Base-by-base conservation (phyloP, 495 filamentous ascomycete species). In the Xylaria castorea region DNA sequence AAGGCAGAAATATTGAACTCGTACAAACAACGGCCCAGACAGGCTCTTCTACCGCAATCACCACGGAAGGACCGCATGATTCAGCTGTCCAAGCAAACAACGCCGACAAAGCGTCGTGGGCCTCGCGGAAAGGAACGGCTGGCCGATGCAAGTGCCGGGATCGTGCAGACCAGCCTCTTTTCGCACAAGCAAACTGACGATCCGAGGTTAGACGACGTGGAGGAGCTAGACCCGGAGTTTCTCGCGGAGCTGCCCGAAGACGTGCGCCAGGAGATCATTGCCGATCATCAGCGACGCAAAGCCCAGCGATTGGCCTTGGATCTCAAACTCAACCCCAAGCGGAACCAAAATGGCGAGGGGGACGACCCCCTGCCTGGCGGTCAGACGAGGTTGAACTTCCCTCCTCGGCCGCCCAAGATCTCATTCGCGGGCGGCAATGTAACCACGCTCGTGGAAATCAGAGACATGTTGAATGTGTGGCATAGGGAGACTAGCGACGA, bases 231-330 rank as follows among this genome's bases (percentile, higher is more conserved):
- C 61, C 83, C 86, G 0, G 89, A 89, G 7, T 94, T 96, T 81
- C 89, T 97, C 42, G 89, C 91, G 16, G 94, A 93, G 27, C 83
- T 97, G 0, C 94, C 94, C 0, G 90, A 92, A 68, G 92, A 97
- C 65, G 87, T 97, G 62, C 89, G 93, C 44, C 80, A 80, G 27
- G 94, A 97, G 83, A 86, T 97, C 18, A 79, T 97, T 11, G 89
- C 86, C 7, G 91, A 97, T 75, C 90, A 93, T 70, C 85, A 86
- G 14, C 89, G 89, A 20, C 81, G 85, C 0, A 88, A 86, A 12
- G 80, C 79, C 5, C 79, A 79, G n/a, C 75, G 73, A 40, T 71
- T 78, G 18, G 80, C 75, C 20, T 71, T 82, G 38, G 76, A 76
- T 58, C 68, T 76, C 36, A 79, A 72, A 25, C 70, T 72, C 51